These are phyloP conservation scores for Byssoonygena ceratinophila DNA, from an alignment of 2,329 filamentous ascomycete genomes.

Conservation along the genomic window DNA sequence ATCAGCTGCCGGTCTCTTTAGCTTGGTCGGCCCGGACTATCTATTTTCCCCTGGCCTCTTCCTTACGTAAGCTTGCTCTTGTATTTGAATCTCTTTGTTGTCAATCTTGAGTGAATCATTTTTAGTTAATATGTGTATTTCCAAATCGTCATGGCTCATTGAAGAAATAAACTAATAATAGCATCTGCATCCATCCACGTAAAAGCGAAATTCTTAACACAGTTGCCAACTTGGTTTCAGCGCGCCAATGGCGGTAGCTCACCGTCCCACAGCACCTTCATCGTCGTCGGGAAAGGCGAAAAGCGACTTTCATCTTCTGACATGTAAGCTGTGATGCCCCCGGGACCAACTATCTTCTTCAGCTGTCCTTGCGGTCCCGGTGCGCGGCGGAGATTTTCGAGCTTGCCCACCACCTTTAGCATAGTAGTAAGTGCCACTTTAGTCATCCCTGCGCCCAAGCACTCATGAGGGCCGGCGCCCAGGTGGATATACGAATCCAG, in stretches of 20 bases:
- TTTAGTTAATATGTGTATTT: too few relatives aligned
- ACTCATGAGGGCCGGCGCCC: constrained; percentile 41
- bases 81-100: not conserved
- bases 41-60: not conserved
- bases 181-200: too few relatives aligned
- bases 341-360: constrained; percentile 34
- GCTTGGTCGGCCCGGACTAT: constrained; percentile 8
- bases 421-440: constrained; percentile 34
- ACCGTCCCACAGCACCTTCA: constrained; percentile 39
- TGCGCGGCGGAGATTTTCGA: constrained; percentile 39
- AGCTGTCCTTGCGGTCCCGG: constrained; percentile 39
- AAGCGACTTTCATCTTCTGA: constrained; percentile 34
- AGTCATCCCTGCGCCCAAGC: constrained; percentile 35
- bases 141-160: too few relatives aligned
- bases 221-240: too few relatives aligned
- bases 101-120: too few relatives aligned
- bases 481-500: constrained; percentile 34
- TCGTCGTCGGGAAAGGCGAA: constrained; percentile 35
- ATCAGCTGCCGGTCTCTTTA: not conserved
- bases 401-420: constrained; percentile 35
- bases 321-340: constrained; percentile 37
- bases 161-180: too few relatives aligned
- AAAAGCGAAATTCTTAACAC: too few relatives aligned
- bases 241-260: constrained; percentile 23
- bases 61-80: not conserved